A percentile compares a stretch with the other conserved stretches of the same genome.
phyloP scores from a whole-genome alignment of 345 rosid genomes.

The Sonneratia caseolaris region DNA sequence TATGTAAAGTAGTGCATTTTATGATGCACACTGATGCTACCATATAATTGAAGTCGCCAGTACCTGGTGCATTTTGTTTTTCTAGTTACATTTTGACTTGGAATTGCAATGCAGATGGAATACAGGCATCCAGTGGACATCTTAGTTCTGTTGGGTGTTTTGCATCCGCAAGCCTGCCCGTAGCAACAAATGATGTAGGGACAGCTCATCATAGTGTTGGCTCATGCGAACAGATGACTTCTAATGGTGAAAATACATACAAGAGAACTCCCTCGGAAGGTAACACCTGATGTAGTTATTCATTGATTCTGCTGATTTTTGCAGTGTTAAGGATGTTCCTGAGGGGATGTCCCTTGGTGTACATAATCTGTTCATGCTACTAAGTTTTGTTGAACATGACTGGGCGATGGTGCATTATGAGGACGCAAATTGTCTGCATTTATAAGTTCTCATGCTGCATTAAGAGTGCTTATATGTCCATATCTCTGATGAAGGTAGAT shows the following conservation, averaged over 20 bases:
- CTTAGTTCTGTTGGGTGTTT: not conserved
- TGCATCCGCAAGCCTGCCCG: not conserved
- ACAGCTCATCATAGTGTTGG: not conserved
- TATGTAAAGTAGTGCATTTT: no score
- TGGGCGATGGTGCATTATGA: not conserved
- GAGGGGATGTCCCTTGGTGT: no score
- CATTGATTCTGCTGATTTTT: not conserved
- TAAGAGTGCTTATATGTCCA: not conserved
- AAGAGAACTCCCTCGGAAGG: not conserved
- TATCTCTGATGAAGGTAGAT: no score
- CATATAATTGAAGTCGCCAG: not conserved
- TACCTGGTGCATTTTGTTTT: no score
- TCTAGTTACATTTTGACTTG: no score
- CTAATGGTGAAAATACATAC: not conserved
- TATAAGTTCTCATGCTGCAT: not conserved
- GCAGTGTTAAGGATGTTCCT: not conserved
- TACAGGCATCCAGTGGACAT: not conserved
- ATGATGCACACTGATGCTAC: no score
- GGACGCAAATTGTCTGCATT: not conserved
- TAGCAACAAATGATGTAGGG: not conserved
- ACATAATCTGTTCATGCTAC: not conserved
- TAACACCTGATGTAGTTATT: not conserved
- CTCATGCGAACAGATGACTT: not conserved
- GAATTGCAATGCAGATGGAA: not conserved
- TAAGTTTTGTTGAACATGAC: not conserved